Percentiles rank a stretch among this genome's conserved stretches.
Evolutionary conservation across 495 filamentous ascomycete genomes (phyloP).

Genomic region (Tuber magnatum): DNA sequence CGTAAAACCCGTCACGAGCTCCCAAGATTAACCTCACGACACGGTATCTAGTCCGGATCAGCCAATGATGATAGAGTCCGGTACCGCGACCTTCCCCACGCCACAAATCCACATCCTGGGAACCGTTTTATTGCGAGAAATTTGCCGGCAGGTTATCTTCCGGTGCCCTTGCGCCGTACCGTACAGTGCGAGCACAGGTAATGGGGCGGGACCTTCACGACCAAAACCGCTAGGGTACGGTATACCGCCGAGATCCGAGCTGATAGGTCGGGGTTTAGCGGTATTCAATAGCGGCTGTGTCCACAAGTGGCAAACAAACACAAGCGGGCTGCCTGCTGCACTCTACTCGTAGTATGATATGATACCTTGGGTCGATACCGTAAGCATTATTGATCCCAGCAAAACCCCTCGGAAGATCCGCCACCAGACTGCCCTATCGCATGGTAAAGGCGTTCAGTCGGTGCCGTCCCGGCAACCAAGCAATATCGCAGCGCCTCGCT

Average conservation of each 20-base stretch:
- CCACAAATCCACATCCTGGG: neutral
- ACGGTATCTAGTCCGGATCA: neutral
- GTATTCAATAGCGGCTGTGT: neutral
- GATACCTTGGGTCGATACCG: neutral
- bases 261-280: too few species aligned
- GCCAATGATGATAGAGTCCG: neutral
- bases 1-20: too few species aligned
- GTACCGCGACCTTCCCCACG: neutral
- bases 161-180: neutral
- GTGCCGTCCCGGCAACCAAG: neutral
- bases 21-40: too few species aligned
- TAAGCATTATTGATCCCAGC: neutral
- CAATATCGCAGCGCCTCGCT: neutral
- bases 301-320: neutral
- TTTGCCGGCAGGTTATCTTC: neutral
- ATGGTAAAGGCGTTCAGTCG: neutral
- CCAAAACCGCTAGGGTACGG: too few species aligned
- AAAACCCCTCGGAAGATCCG: neutral
- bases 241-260: neutral
- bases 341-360: too few species aligned
- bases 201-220: too few species aligned
- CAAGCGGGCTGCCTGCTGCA: neutral
- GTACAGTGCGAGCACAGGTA: neutral
- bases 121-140: neutral
- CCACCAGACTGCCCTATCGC: neutral